Percentiles rank a stretch among this genome's conserved stretches.
Evolutionary conservation across 2,329 filamentous ascomycete species (phyloP).

Genomic region (Coleophoma eucalyptorum): DNA sequence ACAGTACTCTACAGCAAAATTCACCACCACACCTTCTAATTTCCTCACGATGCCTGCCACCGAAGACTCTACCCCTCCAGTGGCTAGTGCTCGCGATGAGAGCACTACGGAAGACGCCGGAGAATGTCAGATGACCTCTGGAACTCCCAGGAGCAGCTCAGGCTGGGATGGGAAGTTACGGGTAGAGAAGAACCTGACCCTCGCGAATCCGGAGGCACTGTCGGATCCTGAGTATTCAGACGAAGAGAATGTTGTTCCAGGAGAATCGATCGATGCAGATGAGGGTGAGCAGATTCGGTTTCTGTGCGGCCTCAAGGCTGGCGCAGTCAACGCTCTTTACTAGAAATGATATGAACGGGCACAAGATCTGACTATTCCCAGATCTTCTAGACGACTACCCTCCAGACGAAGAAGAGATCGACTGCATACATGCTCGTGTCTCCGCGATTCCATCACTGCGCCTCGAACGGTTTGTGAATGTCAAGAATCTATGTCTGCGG

Average conservation of each 20-base stretch:
- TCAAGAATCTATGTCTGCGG: constrained; percentile 79
- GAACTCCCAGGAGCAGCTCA: constrained; percentile 46
- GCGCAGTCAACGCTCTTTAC: no score
- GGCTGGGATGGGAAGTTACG: constrained; percentile 85
- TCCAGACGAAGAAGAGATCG: constrained; percentile 69
- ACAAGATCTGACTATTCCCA: constrained; percentile 22
- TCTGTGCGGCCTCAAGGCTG: no score
- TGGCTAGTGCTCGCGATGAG: constrained; percentile 12
- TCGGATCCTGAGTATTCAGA: constrained; percentile 86
- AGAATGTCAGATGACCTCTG: constrained; percentile 17
- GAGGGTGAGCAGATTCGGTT: constrained; percentile 53
- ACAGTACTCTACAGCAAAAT: background rate
- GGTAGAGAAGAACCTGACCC: constrained; percentile 63
- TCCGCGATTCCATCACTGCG: constrained; percentile 70
- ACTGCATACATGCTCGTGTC: constrained; percentile 84
- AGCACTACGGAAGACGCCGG: constrained; percentile 18
- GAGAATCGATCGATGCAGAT: constrained; percentile 75
- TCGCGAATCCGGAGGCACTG: constrained; percentile 77
- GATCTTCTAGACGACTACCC: constrained; percentile 60
- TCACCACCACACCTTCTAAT: background rate
- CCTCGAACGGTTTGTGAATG: constrained; percentile 78
- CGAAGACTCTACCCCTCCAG: constrained; percentile 14
- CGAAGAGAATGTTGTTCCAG: constrained; percentile 61
- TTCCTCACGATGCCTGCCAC: constrained; percentile 14
- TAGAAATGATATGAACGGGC: no score